These are phyloP conservation scores for Pestalotiopsis sp. DNA, from an alignment of 2,329 filamentous ascomycete species.

Conservation along the genomic window DNA sequence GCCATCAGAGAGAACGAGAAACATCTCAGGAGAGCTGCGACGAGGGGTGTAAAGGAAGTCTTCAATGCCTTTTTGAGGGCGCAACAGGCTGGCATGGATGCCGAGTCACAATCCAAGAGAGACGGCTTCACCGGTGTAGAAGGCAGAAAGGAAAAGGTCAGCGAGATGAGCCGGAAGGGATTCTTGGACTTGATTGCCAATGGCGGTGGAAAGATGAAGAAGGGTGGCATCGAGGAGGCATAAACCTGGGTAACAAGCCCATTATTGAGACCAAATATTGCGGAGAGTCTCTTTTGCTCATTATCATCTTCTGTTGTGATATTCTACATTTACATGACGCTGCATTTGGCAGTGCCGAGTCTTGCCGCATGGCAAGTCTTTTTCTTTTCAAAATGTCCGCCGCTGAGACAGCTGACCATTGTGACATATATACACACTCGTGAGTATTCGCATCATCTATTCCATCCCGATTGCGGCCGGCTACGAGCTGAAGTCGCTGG, in stretches of 20 bases:
- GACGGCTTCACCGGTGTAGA: constrained; percentile 77
- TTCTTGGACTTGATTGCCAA: constrained; percentile 88
- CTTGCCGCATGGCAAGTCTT: not conserved
- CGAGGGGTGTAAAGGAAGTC: constrained; percentile 91
- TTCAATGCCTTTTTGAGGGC: constrained; percentile 95
- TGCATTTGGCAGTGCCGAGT: not conserved
- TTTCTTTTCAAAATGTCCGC: not conserved
- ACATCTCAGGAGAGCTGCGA: constrained; percentile 81
- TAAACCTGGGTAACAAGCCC: not conserved
- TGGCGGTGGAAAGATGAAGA: constrained; percentile 61
- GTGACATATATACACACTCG: not conserved
- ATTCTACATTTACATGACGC: constrained; percentile 4
- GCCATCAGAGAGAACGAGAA: constrained; percentile 73
- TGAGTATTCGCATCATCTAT: not conserved
- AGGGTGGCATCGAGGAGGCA: constrained; percentile 60
- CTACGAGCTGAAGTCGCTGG: constrained; percentile 73
- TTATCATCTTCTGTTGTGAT: not conserved
- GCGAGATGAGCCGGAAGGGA: constrained; percentile 95
- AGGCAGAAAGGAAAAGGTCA: constrained; percentile 82
- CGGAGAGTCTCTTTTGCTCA: not conserved
- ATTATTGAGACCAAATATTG: not conserved
- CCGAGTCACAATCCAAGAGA: constrained; percentile 68
- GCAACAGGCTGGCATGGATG: constrained; percentile 84
- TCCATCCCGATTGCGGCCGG: not conserved
- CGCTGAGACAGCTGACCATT: not conserved